Conservation (phyloP, 2,329 filamentous ascomycete species). For the Diplodia corticola region DNA sequence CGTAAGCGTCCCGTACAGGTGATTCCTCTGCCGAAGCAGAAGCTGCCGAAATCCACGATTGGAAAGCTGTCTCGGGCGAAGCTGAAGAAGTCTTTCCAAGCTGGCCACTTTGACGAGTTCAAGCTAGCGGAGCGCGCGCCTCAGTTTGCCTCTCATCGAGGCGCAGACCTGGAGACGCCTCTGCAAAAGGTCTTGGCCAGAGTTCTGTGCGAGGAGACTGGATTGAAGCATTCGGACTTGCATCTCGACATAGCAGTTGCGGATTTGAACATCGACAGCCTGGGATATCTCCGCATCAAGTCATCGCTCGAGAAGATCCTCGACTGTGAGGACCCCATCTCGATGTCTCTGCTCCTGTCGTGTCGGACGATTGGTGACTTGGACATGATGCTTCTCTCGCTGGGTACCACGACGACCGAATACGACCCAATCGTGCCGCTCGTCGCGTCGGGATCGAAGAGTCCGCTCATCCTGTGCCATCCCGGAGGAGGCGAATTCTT, state of each 20-base stretch:
- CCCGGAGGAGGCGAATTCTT: conserved; percentile 22
- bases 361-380: conserved; percentile 14
- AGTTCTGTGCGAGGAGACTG: conserved; percentile 1
- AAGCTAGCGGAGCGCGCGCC: neutral
- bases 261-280: conserved; percentile 15
- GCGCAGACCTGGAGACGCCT: neutral
- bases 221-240: conserved; percentile 4
- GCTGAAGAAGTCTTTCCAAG: conserved; percentile 18
- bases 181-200: conserved; percentile 10
- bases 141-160: neutral
- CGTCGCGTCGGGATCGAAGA: conserved; percentile 12
- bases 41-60: conserved; percentile 21
- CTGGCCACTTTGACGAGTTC: conserved; percentile 13
- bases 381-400: conserved; percentile 12
- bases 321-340: conserved; percentile 15
- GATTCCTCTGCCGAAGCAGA: conserved; percentile 17
- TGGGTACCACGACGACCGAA: conserved; percentile 11
- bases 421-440: conserved; percentile 22
- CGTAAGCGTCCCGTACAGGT: conserved; percentile 11
- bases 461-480: conserved; percentile 21
- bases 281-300: conserved; percentile 21
- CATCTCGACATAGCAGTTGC: conserved; percentile 6
- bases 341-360: conserved; percentile 14
- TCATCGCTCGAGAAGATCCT: conserved; percentile 19
- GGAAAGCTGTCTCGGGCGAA: conserved; percentile 22